Percentiles rank a stretch among this genome's conserved stretches.
Evolutionary conservation across 495 filamentous ascomycete genomes (phyloP).

Genomic region (Lasiosphaeria ovina): DNA sequence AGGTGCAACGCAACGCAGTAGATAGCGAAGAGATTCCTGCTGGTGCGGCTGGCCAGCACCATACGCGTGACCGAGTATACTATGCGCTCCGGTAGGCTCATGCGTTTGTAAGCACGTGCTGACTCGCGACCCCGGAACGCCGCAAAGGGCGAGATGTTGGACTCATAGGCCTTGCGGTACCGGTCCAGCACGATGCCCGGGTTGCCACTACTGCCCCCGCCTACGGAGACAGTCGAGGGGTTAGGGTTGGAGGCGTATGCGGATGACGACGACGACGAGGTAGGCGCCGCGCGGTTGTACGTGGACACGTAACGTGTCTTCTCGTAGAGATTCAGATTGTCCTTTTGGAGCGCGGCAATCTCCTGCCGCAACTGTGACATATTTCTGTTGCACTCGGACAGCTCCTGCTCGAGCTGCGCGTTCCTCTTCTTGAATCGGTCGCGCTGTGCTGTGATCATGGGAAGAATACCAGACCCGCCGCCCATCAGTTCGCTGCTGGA

Average conservation of each 20-base stretch:
- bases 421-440: slow-evolving; percentile 98
- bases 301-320: slow-evolving; percentile 95
- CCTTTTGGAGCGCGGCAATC: slow-evolving; percentile 86
- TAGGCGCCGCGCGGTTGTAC: slow-evolving; percentile 68
- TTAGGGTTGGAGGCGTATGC: slow-evolving; percentile 73
- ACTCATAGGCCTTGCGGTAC: slow-evolving; percentile 91
- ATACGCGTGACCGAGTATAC: slow-evolving; percentile 90
- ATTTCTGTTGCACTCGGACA: slow-evolving; percentile 75
- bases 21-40: slow-evolving; percentile 89
- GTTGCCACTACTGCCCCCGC: slow-evolving; percentile 38
- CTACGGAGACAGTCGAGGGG: slow-evolving; percentile 61
- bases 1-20: slow-evolving; percentile 90
- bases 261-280: slow-evolving; percentile 64
- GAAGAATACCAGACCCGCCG: slow-evolving; percentile 85
- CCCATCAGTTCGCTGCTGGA: slow-evolving; percentile 69
- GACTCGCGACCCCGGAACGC: slow-evolving; percentile 91
- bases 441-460: slow-evolving; percentile 96
- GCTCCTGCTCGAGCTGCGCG: slow-evolving; percentile 82
- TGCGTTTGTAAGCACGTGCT: slow-evolving; percentile 87
- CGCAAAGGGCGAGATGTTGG: slow-evolving; percentile 91
- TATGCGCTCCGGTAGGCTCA: slow-evolving; percentile 85
- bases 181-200: slow-evolving; percentile 72
- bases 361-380: slow-evolving; percentile 89
- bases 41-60: slow-evolving; percentile 84
- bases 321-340: slow-evolving; percentile 95